Percentiles rank a stretch among this genome's conserved stretches.
These are phyloP conservation scores for Globisporangium okanoganense DNA, from an alignment of 352 stramenopile genomes.

Conservation along the genomic window DNA sequence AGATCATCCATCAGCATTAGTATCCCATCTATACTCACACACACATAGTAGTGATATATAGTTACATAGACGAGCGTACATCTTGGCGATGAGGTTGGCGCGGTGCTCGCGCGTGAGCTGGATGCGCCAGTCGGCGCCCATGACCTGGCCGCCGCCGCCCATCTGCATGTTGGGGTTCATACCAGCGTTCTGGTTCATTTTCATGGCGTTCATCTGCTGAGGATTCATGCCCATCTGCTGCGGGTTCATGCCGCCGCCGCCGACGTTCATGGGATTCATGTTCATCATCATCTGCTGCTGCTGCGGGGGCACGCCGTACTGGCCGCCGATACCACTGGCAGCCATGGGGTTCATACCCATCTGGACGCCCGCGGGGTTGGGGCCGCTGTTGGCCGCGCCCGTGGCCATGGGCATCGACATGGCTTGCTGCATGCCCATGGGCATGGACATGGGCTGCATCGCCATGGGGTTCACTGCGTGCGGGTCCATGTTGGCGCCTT, in stretches of 20 bases:
- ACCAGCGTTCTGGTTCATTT: conserved; percentile 44
- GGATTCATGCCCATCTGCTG: conserved; percentile 31
- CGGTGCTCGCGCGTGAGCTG: conserved; percentile 79
- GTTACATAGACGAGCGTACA: conserved; percentile 43
- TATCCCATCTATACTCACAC: conserved; percentile 5
- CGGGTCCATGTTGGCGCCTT: conserved; percentile 51
- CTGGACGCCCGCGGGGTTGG: conserved; percentile 30
- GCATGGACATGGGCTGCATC: conserved; percentile 71
- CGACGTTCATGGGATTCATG: conserved; percentile 43
- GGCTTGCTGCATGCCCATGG: conserved; percentile 46
- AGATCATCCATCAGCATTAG: too few species aligned
- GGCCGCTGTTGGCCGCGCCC: conserved; percentile 11
- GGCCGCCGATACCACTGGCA: conserved; percentile 15
- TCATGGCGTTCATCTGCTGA: conserved; percentile 35
- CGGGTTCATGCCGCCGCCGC: conserved; percentile 23
- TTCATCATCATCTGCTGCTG: conserved; percentile 67
- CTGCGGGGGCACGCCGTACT: conserved; percentile 37
- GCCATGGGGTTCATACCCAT: conserved; percentile 57
- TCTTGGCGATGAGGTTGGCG: conserved; percentile 82
- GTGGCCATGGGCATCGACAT: conserved; percentile 54
- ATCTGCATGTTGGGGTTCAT: conserved; percentile 19
- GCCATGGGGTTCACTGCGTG: conserved; percentile 62
- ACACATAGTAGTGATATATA: too few species aligned
- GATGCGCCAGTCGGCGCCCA: conserved; percentile 68
- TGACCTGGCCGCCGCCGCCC: conserved; percentile 19